phyloP scores from a whole-genome alignment of 495 filamentous ascomycete species.

The Penicillium alfredii region DNA sequence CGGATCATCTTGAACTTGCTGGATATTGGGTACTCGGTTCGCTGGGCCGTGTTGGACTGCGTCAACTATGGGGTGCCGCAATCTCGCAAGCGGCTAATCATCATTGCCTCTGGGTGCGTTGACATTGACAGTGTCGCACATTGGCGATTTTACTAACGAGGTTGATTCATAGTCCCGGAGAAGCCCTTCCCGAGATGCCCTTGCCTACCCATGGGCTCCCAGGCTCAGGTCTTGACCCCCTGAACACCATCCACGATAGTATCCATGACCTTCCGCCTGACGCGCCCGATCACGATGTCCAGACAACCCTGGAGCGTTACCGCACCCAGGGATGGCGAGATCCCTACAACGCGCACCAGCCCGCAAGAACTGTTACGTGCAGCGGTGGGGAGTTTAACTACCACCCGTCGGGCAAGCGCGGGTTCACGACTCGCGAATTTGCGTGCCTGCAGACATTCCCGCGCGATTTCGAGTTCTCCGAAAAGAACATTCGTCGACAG shows the following conservation, averaged over 20 bases:
- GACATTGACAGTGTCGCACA: not conserved
- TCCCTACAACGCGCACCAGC: conserved; percentile 43
- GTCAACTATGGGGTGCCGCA: conserved; percentile 58
- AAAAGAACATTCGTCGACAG: conserved; percentile 50
- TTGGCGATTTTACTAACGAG: conserved; percentile 9
- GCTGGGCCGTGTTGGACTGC: conserved; percentile 49
- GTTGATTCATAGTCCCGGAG: conserved; percentile 54
- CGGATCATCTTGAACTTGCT: conserved; percentile 60
- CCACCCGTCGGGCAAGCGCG: conserved; percentile 62
- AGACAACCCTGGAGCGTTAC: conserved; percentile 15
- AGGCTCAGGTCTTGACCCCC: conserved; percentile 23
- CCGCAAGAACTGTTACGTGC: conserved; percentile 61
- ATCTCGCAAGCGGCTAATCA: conserved; percentile 57
- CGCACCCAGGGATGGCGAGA: conserved; percentile 3
- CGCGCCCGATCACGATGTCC: conserved; percentile 43
- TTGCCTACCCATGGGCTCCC: conserved; percentile 51
- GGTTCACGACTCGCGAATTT: conserved; percentile 66
- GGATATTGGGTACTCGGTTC: conserved; percentile 61
- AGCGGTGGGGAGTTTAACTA: conserved; percentile 58
- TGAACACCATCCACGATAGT: conserved; percentile 40
- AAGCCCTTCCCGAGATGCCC: conserved; percentile 65
- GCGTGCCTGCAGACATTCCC: conserved; percentile 77
- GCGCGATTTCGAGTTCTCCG: conserved; percentile 50
- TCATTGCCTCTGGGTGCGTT: conserved; percentile 71
- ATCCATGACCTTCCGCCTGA: conserved; percentile 40